Percentiles rank a stretch among this genome's conserved stretches.
These are phyloP conservation scores for Phialocephala sp. DNA, from an alignment of 2,329 filamentous ascomycete species.

Conservation along the genomic window DNA sequence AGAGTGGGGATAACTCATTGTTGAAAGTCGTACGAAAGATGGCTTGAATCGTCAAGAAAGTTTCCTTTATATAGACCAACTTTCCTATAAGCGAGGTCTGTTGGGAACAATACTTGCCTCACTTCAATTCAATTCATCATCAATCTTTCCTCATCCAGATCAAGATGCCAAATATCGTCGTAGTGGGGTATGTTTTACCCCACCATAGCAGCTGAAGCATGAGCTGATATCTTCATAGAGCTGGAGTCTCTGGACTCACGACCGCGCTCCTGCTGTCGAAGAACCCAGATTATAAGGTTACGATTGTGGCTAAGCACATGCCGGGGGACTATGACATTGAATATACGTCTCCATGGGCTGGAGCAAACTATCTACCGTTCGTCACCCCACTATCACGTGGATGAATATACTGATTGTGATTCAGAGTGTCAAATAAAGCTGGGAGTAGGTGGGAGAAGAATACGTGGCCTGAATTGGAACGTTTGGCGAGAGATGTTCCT, in stretches of 20 bases:
- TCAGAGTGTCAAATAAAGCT: slow-evolving; percentile 30
- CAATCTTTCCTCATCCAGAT: background rate
- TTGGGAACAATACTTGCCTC: background rate
- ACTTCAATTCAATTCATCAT: background rate
- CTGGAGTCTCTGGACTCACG: slow-evolving; percentile 70
- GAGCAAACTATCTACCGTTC: slow-evolving; percentile 78
- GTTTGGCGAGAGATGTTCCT: slow-evolving; percentile 67
- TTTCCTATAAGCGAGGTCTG: background rate
- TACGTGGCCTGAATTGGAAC: slow-evolving; percentile 68
- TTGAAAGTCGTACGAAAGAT: background rate
- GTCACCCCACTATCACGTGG: slow-evolving; percentile 41
- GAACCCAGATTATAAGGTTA: slow-evolving; percentile 62
- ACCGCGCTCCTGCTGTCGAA: slow-evolving; percentile 66
- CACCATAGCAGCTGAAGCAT: slow-evolving; percentile 4
- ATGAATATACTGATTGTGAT: background rate
- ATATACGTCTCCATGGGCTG: slow-evolving; percentile 89
- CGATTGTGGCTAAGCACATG: slow-evolving; percentile 85
- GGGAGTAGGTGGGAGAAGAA: slow-evolving; percentile 62
- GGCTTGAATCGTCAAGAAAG: background rate
- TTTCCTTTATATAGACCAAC: background rate
- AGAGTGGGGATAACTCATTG: slow-evolving; percentile 1
- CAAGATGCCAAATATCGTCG: slow-evolving; percentile 45
- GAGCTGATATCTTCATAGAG: slow-evolving; percentile 48
- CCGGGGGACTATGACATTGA: slow-evolving; percentile 91
- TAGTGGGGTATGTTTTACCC: slow-evolving; percentile 44